Base-by-base conservation (phyloP, 345 rosid species). In the Salix koriyanagi region DNA sequence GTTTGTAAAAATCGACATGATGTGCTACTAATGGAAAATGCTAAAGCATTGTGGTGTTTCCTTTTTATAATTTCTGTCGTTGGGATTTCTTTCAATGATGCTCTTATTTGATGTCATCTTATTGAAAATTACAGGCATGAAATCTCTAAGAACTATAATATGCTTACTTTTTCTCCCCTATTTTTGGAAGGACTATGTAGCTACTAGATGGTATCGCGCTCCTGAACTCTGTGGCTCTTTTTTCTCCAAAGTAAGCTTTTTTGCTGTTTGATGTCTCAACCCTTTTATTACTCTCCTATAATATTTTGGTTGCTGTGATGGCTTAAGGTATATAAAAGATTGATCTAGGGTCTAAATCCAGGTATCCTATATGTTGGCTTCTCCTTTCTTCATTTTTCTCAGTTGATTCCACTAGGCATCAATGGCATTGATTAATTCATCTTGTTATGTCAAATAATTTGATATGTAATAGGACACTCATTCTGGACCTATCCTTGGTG, bases 201-300 rank as follows among this genome's bases (percentile, higher is more conserved):
- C 99, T 39, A 96, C 99, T 74, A 90, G 99, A 76, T 96, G 98
- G 99, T 96, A 96, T 79, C 94, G 99, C 77, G 99, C 99, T 78
- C 99, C 99, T 72, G 99, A 96, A 83, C 93, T 96, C 41, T 96
- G 99, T 78, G 99, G 99, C 72, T 95, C 99, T 2, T 95, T 95
- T 83, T 95, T 95, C 88, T 95, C 99, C 78, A 92, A 94, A 85
- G 97, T 96, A 87, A 89, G 90, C 72, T 77, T 58, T 73, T 36
- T 72, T 48, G 21, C 15, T n/a, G 19, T 70, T 70, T 67, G 11
- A 68, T 75, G 19, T 64, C n/a, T 41, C 21, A 41, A 21, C 64
- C 26, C 37, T 78, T 32, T 71, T 30, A 9, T 62, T 69, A 44
- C 61, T 73, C 65, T 69, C 74, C 70, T 21, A 34, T 70, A 37